Conservation (phyloP, 2,329 filamentous ascomycete genomes). For the Didymella lethalis region DNA sequence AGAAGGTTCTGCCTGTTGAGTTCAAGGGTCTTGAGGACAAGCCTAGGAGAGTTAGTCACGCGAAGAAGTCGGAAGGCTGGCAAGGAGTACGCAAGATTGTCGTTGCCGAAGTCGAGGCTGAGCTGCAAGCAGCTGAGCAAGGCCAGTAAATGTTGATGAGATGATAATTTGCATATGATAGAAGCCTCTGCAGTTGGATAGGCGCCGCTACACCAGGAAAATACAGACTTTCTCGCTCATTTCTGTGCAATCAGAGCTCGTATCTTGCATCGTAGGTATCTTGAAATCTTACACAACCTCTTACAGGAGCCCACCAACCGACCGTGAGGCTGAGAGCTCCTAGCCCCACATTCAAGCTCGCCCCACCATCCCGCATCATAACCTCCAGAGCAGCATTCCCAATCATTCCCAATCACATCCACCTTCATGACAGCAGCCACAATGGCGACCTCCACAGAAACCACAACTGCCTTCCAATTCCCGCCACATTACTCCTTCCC, state of each 20-base stretch:
- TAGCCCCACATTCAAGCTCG: conserved; percentile 18
- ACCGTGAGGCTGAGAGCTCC: conserved; percentile 1
- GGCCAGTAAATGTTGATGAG: conserved; percentile 21
- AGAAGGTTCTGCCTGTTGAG: conserved; percentile 79
- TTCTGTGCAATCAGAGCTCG: background rate
- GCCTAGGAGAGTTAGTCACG: conserved; percentile 75
- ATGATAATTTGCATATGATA: conserved; percentile 15
- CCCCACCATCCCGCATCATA: conserved; percentile 8
- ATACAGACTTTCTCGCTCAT: background rate
- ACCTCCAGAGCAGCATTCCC: background rate
- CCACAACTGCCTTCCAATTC: conserved; percentile 46
- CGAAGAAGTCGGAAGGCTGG: conserved; percentile 72
- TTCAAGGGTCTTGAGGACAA: conserved; percentile 80
- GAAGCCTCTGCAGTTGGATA: conserved; percentile 13
- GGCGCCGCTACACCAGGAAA: conserved; percentile 4
- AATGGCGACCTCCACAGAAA: conserved; percentile 12
- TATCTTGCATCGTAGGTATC: background rate
- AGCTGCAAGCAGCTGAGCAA: conserved; percentile 44
- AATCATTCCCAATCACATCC: background rate
- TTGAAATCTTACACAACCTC: background rate
- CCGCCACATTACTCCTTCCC: conserved; percentile 73
- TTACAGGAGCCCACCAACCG: background rate
- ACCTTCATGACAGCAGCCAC: background rate
- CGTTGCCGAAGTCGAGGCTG: conserved; percentile 71
- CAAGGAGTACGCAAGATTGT: conserved; percentile 78